phyloP scores from a whole-genome alignment of 208 protist species.

The Crithidia expoeki region DNA sequence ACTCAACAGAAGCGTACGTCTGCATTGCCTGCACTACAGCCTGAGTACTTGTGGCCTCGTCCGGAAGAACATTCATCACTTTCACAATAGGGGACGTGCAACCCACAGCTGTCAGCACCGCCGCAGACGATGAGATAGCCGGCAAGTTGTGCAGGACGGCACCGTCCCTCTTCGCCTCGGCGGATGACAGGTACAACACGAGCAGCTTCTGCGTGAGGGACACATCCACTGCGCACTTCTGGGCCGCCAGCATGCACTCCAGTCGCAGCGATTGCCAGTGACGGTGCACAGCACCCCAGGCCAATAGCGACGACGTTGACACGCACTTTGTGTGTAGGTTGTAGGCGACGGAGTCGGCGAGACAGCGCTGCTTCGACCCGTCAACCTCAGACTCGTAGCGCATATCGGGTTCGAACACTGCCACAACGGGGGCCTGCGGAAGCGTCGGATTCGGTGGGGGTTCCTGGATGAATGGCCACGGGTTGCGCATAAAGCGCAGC shows the following conservation, averaged over 20 bases:
- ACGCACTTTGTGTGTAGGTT: constrained; percentile 67
- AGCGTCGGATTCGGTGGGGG: constrained; percentile 63
- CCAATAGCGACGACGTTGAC: constrained; percentile 73
- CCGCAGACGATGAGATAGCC: constrained; percentile 33
- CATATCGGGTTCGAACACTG: constrained; percentile 49
- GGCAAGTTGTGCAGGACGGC: constrained; percentile 86
- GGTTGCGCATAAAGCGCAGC: constrained; percentile 67
- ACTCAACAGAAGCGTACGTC: constrained; percentile 26
- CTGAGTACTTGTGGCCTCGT: not conserved
- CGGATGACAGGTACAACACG: constrained; percentile 51
- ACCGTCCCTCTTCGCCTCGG: constrained; percentile 63
- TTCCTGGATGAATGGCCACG: constrained; percentile 70
- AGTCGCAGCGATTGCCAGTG: constrained; percentile 49
- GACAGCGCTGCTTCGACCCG: constrained; percentile 51
- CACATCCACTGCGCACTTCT: constrained; percentile 41
- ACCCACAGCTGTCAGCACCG: constrained; percentile 19
- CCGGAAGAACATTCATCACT: constrained; percentile 28
- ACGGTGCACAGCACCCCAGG: constrained; percentile 69
- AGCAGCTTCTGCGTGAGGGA: constrained; percentile 56
- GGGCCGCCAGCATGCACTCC: constrained; percentile 54
- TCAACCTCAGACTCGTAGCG: constrained; percentile 20
- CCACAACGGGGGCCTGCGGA: constrained; percentile 33
- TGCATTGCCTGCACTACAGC: constrained; percentile 3
- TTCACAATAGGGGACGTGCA: constrained; percentile 37
- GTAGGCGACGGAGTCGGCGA: constrained; percentile 76